Base-by-base conservation (phyloP, 768 basidiomycete species). In the Podaxis mareebaensis region DNA sequence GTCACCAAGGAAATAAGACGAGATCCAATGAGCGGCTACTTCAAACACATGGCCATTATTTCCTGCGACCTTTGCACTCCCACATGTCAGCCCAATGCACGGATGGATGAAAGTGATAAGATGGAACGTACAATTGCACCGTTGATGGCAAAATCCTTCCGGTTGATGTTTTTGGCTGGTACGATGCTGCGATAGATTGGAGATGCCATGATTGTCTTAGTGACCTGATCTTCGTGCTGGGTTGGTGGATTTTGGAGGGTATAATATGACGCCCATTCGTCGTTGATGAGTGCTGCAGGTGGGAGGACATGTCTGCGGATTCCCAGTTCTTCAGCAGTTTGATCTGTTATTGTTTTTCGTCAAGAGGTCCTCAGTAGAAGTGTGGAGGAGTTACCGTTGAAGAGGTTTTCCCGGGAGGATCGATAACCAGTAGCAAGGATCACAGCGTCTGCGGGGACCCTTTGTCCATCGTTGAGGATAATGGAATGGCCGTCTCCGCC, bases 131-230 rank as follows among this genome's bases (percentile, higher is more conserved):
- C 88, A n/a, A 84, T 68, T 6, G 86, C 85, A n/a, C 87, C 88
- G 39, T 84, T 87, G 48, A 89, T 79, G 0, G 86, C 88, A 61
- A 90, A 85, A 68, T 90, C 87, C 13, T 82, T 75, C 5, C 75
- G 73, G 1, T 69, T 20, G 49, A 90, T 79, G 65, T 85, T 88
- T 68, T 82, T 84, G 2, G 82, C 83, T 0, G 88, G 89, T 3
- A 90, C 79, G 1, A 90, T 69, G 6, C 88, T 87, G 12, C 87
- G 81, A 69, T 88, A 85, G 0, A 89, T 77, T 1, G 81, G n/a
- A 5, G 59, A 40, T 53, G 39, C 59, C 7, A 46, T 11, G 5
- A 39, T 22, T 39, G 46, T 26, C 39, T 53, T 33, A 33, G 30
- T 10, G 8, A 10, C 1, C 8, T 22, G 59, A 13, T 8, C 13